Evolutionary conservation across 106 monocot species (phyloP).

Genomic region (Alisma plantagoaquatica): DNA sequence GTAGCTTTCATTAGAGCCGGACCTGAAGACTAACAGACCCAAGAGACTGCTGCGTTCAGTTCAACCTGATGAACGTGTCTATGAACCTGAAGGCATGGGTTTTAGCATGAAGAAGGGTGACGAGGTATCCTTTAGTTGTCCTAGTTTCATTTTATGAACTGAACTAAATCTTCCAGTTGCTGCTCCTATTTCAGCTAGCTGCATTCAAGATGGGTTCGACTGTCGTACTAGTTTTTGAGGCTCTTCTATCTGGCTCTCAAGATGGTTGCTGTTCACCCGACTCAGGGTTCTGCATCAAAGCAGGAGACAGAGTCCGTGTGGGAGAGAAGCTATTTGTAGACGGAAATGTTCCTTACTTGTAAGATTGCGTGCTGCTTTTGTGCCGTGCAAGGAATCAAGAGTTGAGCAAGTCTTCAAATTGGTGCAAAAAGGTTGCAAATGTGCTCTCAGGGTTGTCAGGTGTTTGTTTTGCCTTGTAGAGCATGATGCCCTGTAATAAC

Average conservation of each 20-base stretch:
- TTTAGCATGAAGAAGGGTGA: constrained; percentile 70
- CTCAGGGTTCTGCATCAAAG: constrained; percentile 60
- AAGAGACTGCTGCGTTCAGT: constrained; percentile 30
- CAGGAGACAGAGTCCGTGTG: constrained; percentile 52
- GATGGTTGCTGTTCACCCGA: constrained; percentile 16
- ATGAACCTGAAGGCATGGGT: constrained; percentile 57
- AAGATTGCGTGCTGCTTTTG: no score
- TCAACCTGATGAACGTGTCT: constrained; percentile 57
- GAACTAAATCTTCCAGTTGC: not conserved
- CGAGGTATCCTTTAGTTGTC: constrained; percentile 27
- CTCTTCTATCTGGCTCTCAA: constrained; percentile 32
- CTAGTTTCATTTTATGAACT: not conserved
- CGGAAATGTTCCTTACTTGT: constrained; percentile 27
- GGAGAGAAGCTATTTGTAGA: constrained; percentile 87
- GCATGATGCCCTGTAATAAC: no score
- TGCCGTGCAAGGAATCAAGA: no score
- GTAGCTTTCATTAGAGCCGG: constrained; percentile 79
- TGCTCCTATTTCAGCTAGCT: constrained; percentile 46
- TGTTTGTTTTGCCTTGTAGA: no score
- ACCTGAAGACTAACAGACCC: constrained; percentile 66
- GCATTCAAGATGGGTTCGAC: constrained; percentile 95
- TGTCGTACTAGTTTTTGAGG: constrained; percentile 93
- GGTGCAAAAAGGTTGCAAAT: no score
- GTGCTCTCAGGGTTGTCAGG: no score
- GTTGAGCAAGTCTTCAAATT: no score